These are phyloP conservation scores for Penicillium malachiteum DNA, from an alignment of 495 filamentous ascomycete genomes.

Conservation along the genomic window DNA sequence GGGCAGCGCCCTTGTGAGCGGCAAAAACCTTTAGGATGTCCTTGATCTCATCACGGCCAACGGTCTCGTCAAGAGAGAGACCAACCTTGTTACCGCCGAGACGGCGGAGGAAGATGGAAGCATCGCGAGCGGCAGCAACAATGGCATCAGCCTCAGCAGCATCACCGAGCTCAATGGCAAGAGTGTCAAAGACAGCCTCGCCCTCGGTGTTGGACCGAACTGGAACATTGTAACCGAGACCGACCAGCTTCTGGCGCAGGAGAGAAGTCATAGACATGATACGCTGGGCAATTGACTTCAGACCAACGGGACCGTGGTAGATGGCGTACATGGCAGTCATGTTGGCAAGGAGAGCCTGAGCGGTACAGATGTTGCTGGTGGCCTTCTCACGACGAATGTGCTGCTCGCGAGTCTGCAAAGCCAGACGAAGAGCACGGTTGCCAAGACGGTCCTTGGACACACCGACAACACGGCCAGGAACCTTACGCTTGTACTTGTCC, in stretches of 20 bases:
- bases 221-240: conserved; percentile 64
- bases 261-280: conserved; percentile 68
- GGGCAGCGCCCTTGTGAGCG: conserved; percentile 34
- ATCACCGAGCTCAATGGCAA: conserved; percentile 60
- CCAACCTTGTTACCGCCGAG: conserved; percentile 60
- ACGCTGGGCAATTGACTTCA: conserved; percentile 81
- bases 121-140: conserved; percentile 46
- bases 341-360: conserved; percentile 91
- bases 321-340: conserved; percentile 98
- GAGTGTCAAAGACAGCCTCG: conserved; percentile 73
- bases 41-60: conserved; percentile 58
- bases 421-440: conserved; percentile 78
- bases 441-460: conserved; percentile 91
- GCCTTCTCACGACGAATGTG: conserved; percentile 98
- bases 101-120: conserved; percentile 63
- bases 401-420: conserved; percentile 93
- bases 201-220: conserved; percentile 53
- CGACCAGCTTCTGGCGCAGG: conserved; percentile 63
- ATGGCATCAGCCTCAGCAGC: conserved; percentile 49
- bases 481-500: conserved; percentile 94
- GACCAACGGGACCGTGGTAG: conserved; percentile 86
- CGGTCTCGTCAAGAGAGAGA: conserved; percentile 74
- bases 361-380: conserved; percentile 98
- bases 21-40: conserved; percentile 61
- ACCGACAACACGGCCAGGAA: conserved; percentile 89